These are phyloP conservation scores for Fraxinus americana DNA, from an alignment of 257 asterid species.

Conservation along the genomic window DNA sequence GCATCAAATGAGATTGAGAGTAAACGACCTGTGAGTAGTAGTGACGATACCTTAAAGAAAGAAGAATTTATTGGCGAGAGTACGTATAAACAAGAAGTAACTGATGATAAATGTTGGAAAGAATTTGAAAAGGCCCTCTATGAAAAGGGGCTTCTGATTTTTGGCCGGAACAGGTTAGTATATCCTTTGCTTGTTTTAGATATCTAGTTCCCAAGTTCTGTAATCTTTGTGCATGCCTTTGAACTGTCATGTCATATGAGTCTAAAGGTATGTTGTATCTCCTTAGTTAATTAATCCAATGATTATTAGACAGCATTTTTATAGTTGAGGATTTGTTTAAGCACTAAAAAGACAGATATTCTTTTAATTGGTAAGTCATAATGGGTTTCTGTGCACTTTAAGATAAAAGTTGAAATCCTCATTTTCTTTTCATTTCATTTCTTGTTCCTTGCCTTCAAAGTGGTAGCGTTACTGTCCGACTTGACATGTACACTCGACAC, in stretches of 20 bases:
- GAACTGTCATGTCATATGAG: neutral
- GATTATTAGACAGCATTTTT: neutral
- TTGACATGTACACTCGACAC: neutral
- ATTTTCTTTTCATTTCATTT: neutral
- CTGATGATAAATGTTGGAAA: slow-evolving; percentile 66
- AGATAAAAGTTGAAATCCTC: neutral
- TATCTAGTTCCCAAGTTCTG: neutral
- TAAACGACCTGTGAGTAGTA: slow-evolving; percentile 42
- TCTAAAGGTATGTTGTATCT: neutral
- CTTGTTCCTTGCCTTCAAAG: neutral
- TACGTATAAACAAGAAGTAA: slow-evolving; percentile 45
- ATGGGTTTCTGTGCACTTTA: neutral
- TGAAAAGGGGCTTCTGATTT: slow-evolving; percentile 87
- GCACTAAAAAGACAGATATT: neutral
- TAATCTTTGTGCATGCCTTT: slow-evolving; percentile 6
- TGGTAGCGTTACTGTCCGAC: neutral
- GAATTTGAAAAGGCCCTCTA: slow-evolving; percentile 83
- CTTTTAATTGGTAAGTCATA: neutral
- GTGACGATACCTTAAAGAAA: slow-evolving; percentile 51
- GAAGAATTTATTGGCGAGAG: slow-evolving; percentile 55
- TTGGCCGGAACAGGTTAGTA: slow-evolving; percentile 88
- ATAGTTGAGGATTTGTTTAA: neutral
- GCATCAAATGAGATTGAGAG: slow-evolving; percentile 54
- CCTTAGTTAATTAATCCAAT: neutral
- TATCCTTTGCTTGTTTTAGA: neutral